These are phyloP conservation scores for Ceratobasidium sp. DNA, from an alignment of 1,284 basidiomycete species.

Conservation along the genomic window DNA sequence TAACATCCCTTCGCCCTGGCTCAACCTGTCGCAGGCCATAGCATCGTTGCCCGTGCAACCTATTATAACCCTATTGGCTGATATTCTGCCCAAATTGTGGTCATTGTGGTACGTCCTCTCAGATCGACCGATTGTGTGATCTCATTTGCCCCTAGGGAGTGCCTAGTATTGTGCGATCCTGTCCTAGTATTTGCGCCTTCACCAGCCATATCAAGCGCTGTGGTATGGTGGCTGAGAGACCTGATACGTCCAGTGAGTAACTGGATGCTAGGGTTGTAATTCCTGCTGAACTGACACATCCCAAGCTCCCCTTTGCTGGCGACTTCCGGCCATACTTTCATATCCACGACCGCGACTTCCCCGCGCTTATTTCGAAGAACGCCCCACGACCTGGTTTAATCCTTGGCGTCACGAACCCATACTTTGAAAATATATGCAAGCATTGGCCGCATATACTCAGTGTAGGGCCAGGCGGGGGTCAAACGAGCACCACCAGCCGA, in stretches of 20 bases:
- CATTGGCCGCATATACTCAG: slow-evolving; percentile 92
- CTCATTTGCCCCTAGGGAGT: slow-evolving; percentile 65
- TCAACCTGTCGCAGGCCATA: slow-evolving; percentile 67
- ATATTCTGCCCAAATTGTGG: slow-evolving; percentile 82
- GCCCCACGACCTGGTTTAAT: slow-evolving; percentile 87
- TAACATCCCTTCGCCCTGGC: neutral
- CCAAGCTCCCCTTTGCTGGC: slow-evolving; percentile 82
- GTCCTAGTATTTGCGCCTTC: slow-evolving; percentile 87
- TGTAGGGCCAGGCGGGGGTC: slow-evolving; percentile 52
- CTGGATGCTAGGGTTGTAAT: neutral
- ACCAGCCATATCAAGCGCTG: slow-evolving; percentile 81
- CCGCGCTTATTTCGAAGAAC: slow-evolving; percentile 78
- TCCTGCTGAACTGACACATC: slow-evolving; percentile 18
- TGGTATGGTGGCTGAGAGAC: slow-evolving; percentile 91
- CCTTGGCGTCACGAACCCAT: slow-evolving; percentile 94
- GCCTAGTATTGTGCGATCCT: slow-evolving; percentile 87
- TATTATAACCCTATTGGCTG: slow-evolving; percentile 71
- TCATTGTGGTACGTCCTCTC: slow-evolving; percentile 68
- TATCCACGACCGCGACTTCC: slow-evolving; percentile 91
- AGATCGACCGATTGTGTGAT: neutral
- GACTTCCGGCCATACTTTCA: slow-evolving; percentile 96
- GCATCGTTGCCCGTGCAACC: slow-evolving; percentile 77
- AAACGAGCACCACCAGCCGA: slow-evolving; percentile 61
- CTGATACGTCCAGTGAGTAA: slow-evolving; percentile 80
- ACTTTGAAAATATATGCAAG: slow-evolving; percentile 86